Evolutionary conservation across 1,284 basidiomycete genomes (phyloP), one percentile per base, ranked within the genome.

Genomic region (Ceratorhiza oryzae-sativae): DNA sequence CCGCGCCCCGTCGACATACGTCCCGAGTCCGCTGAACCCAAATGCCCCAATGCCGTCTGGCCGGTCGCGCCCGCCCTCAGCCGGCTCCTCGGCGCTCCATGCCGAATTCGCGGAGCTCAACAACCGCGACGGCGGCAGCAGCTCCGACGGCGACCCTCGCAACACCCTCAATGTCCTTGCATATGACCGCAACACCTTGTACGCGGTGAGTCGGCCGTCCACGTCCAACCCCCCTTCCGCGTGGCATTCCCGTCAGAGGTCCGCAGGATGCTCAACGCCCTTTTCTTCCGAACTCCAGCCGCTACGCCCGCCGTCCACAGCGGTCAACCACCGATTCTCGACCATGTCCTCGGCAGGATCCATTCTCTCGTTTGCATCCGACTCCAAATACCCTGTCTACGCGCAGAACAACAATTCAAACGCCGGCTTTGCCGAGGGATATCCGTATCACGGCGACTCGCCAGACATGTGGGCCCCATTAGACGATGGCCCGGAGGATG

Each of bases 311-410:
- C 65, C 65, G 23, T 68, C 65, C 4, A 68, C 42, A 20, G 65
- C 65, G 12, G 62, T 67, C 48, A 68, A 73, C 45, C 71, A 76
- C 55, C 73, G 74, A 13, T 74, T 74, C 36, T 75, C 74, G 36
- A 75, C 74, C 25, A 53, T 75, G 55, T 75, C 74, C 12, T 74
- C 73, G 20, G 51, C 56, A n/a, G 72, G 73, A 42, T 75, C 74
- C 1, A 72, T 75, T 34, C 71, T 75, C 59, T 73, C 73, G n/a
- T 72, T 75, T 58, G 46, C 73, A 18, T 63, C 74, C 23, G 74
- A 75, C 42, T 75, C 73, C 6, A 74, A 74, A 48, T 71, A 75
- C 55, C 73, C 74, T 23, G 63, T 62, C 48, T 74, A 74, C 46
- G 42, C 51, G 48, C 56, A 63, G 2, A 67, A 71, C 51, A 72